Base-by-base conservation (phyloP, 2,329 filamentous ascomycete species). In the Epichloe festucae region DNA sequence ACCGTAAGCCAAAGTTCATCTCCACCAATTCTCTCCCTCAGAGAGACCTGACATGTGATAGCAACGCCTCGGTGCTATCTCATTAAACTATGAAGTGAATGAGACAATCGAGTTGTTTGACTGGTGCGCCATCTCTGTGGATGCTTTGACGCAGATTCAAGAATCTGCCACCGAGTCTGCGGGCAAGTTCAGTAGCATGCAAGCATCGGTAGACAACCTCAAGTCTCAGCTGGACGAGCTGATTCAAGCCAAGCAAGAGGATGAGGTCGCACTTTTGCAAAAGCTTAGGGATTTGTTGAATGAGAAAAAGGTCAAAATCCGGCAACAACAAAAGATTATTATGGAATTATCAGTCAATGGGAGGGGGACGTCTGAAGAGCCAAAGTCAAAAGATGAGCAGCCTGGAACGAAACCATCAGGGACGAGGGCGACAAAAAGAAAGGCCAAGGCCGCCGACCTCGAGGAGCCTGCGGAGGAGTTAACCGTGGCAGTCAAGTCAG, bases 251-350 rank as follows among this genome's bases (percentile, higher is more conserved):
- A 89, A 89, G 62, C 73, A 78, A 46, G 76, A 79, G 17, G 77
- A 87, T 55, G 85, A 90, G 65, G 73, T 74, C 1, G 74, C 75
- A 17, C 68, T 90, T 52, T 67, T 90, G 1, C 76, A 78, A 54
- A 88, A 87, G 62, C 88, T 88, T 58, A 76, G 79, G 51, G 72
- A 78, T 51, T 70, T 91, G 2, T 69, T 90, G 1, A 90, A 90
- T 58, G 79, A 85, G 63, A 91, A 91, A 70, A 90, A 90, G 66
- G 71, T 83, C 49, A 89, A 87, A 67, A 89, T 90, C 48, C 71
- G 86, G 43, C 78, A 89, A 59, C 85, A 89, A 66, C 81, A 85
- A 59, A 75, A 77, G 40, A 66, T 85, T 19, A 66, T 89, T 23
- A 65, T 69, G 3, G 57, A 68, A 2, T 72, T 71, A 3, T 73